Evolutionary conservation across 345 rosid species (phyloP), one percentile per base, ranked within the genome.

Genomic region (Mercurialis annua): DNA sequence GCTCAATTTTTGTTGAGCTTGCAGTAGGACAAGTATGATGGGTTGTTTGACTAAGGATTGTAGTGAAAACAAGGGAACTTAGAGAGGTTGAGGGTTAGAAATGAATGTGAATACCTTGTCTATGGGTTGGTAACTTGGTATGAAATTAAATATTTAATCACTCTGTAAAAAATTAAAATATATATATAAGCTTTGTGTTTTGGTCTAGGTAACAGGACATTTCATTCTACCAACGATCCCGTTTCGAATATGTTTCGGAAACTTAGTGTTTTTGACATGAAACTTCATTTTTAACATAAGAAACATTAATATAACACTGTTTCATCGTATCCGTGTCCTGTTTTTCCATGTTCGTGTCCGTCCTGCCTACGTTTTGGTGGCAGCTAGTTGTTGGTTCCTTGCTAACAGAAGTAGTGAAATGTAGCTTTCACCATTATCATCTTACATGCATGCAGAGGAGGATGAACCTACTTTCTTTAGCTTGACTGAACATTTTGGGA

Each of bases 91-190:
- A 49, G 60, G 65, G 29, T 70, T 75, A 72, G 77, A 64, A 65
- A 62, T 65, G 72, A 60, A 61, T 79, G 75, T 52, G 71, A 27
- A 75, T 75, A 65, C 62, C 54, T 21, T 42, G 65, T 60, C 31
- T 63, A 48, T 54, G 76, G 77, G 62, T 31, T 65, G 57, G 53
- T 46, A 50, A 75, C 59, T 31, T 65, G 57, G 53, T 46, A 50
- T 63, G 66, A 59, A 73, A 70, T 67, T 56, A 26, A 70, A 30
- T n/a, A n/a, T n/a, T 53, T 55, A 20, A 64, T 54, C 62, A 67
- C 67, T 53, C 64, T 72, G 76, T 72, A 64, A 56, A 67, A 64
- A 40, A 55, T 23, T 30, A 33, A 36, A 29, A 53, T 55, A 57
- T 16, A 33, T 30, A n/a, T 18, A 30, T 55, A 55, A 29, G 63